Conservation (phyloP, 2,329 filamentous ascomycete species). For the Hymenotorrendiella dingleyae region DNA sequence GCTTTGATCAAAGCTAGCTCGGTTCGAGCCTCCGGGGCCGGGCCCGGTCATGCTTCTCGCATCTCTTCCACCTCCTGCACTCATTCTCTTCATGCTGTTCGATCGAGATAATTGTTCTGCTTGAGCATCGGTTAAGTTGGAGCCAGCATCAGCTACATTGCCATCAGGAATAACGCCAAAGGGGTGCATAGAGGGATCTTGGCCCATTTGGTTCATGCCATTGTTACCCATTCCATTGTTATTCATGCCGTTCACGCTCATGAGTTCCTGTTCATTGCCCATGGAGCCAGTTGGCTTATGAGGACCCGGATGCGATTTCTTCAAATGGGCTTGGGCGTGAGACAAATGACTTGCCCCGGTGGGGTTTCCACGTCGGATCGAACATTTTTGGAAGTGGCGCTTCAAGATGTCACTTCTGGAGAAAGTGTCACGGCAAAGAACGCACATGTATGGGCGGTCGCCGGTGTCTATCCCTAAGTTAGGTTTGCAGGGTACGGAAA, state of each 20-base stretch:
- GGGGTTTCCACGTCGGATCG: conserved; percentile 89
- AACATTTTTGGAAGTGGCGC: conserved; percentile 99
- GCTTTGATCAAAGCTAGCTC: conserved; percentile 42
- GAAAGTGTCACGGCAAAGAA: conserved; percentile 96
- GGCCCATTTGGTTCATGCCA: conserved; percentile 55
- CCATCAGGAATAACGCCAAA: conserved; percentile 48
- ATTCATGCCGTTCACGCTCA: conserved; percentile 35
- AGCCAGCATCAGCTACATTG: conserved; percentile 26
- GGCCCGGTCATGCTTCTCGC: conserved; percentile 50
- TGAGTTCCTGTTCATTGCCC: conserved; percentile 56
- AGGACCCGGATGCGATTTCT: conserved; percentile 58
- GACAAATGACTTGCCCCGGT: conserved; percentile 92
- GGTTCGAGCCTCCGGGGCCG: conserved; percentile 43
- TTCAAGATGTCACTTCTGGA: conserved; percentile 97
- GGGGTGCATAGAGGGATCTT: conserved; percentile 51
- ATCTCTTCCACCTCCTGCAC: conserved; percentile 51
- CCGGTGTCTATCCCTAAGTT: conserved; percentile 67
- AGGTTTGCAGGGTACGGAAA: conserved; percentile 12
- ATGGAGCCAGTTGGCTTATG: conserved; percentile 49
- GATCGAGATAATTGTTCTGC: conserved; percentile 56
- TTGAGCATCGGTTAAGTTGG: conserved; percentile 51
- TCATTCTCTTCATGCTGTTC: conserved; percentile 53
- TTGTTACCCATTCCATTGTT: conserved; percentile 53
- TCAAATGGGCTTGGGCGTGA: conserved; percentile 83
- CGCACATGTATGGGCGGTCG: conserved; percentile 96